phyloP scores from a whole-genome alignment of 2,329 filamentous ascomycete genomes.

The Fusarium sp. region DNA sequence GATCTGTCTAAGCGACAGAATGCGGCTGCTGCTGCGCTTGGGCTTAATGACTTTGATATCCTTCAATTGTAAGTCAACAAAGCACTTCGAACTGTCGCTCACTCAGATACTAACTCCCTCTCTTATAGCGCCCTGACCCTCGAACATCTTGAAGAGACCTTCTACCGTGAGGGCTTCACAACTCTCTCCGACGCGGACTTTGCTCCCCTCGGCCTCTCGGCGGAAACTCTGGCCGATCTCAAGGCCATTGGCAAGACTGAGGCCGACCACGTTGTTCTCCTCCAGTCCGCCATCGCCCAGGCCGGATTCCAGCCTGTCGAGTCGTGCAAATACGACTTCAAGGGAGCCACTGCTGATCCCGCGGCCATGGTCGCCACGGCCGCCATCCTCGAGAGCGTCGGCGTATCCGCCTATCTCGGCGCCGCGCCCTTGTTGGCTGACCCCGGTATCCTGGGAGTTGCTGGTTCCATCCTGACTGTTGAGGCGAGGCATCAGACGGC shows the following conservation, averaged over 20 bases:
- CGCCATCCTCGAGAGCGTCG: conserved; percentile 79
- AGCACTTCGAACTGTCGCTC: neutral
- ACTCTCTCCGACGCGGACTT: conserved; percentile 78
- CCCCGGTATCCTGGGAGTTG: conserved; percentile 73
- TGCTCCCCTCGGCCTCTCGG: conserved; percentile 60
- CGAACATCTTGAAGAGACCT: conserved; percentile 81
- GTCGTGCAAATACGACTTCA: conserved; percentile 82
- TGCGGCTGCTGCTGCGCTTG: conserved; percentile 62
- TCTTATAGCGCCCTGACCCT: conserved; percentile 73
- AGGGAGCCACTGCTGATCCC: conserved; percentile 78
- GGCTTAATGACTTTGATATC: conserved; percentile 69
- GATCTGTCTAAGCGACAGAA: conserved; percentile 67
- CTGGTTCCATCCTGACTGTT: conserved; percentile 80
- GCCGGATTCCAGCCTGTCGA: conserved; percentile 76
- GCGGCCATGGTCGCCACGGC: conserved; percentile 79
- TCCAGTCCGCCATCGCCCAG: conserved; percentile 64
- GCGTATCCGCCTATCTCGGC: conserved; percentile 82
- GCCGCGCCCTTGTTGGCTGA: conserved; percentile 76
- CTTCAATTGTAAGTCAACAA: conserved; percentile 68
- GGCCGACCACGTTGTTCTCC: conserved; percentile 59
- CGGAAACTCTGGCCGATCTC: conserved; percentile 62
- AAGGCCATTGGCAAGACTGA: conserved; percentile 76
- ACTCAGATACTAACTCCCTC: conserved; percentile 1
- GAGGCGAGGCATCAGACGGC: conserved; percentile 83
- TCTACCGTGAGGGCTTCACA: conserved; percentile 80